A percentile compares a stretch with the other conserved stretches of the same genome.
Evolutionary conservation across 352 stramenopile genomes (phyloP).

Genomic region (Elongisporangium prolatum): DNA sequence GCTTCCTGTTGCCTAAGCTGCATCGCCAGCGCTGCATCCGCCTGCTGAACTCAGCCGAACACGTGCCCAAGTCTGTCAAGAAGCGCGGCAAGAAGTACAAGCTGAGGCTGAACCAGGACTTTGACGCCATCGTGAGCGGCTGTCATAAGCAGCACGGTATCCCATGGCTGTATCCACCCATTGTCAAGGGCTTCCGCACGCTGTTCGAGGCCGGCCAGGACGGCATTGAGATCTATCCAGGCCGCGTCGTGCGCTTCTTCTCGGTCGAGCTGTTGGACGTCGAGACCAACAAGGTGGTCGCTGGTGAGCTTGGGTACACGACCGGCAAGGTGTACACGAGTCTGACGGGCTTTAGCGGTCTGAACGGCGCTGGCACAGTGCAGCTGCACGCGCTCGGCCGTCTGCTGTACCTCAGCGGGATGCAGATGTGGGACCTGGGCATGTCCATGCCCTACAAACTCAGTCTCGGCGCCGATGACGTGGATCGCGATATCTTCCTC

Average conservation of each 20-base stretch:
- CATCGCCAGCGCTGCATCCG: conserved; percentile 88
- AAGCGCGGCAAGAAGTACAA: conserved; percentile 89
- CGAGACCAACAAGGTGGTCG: conserved; percentile 69
- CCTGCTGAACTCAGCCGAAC: conserved; percentile 45
- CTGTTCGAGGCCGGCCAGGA: conserved; percentile 56
- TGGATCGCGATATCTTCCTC: conserved; percentile 71
- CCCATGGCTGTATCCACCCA: conserved; percentile 91
- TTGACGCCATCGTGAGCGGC: conserved; percentile 84
- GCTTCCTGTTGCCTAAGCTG: conserved; percentile 86
- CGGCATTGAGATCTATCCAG: conserved; percentile 58
- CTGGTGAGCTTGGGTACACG: conserved; percentile 92
- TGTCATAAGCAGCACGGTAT: conserved; percentile 91
- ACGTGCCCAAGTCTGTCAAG: conserved; percentile 87
- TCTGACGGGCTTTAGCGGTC: conserved; percentile 73
- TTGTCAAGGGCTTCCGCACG: conserved; percentile 78
- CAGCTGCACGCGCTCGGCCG: conserved; percentile 78
- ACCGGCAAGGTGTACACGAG: conserved; percentile 91
- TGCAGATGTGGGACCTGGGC: conserved; percentile 84
- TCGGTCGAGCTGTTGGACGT: conserved; percentile 89
- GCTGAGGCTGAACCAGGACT: conserved; percentile 86
- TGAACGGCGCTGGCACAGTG: conserved; percentile 75
- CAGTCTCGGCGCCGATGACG: conserved; percentile 63
- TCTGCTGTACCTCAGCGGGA: conserved; percentile 65
- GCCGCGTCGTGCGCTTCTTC: conserved; percentile 74
- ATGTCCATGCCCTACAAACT: conserved; percentile 91